Evolutionary conservation across 83 land plant genomes (phyloP), one percentile per base, ranked within the genome.

Genomic region (Thuja plicata): DNA sequence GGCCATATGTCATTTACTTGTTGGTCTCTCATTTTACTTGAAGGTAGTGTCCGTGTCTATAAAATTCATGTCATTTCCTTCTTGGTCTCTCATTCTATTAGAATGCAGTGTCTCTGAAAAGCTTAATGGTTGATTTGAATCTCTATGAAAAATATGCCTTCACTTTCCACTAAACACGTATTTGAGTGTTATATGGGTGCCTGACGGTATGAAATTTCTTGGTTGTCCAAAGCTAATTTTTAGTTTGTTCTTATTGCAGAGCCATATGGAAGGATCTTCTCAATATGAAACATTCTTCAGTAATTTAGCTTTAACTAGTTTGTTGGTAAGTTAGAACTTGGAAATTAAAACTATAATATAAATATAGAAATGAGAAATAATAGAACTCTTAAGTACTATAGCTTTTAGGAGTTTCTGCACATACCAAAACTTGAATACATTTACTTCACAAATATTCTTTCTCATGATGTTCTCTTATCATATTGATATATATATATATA

Each of bases 1-100:
- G 99, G 91, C 96, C 41, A 27, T 92, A 77, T 95, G 99, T 87
- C 92, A 94, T 71, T 89, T 98, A 40, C 92, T 97, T 87, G 99
- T 98, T 60, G 92, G 98, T 43, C 91, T 96, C 85, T 92, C 99
- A 70, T 98, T 97, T 88, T 98, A 89, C 89, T 54, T 95, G 82
- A 91, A 97, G 96, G 99, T 95, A 85, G 38, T 50, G n/a, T n/a
- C n/a, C n/a, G n/a, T n/a, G n/a, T n/a, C n/a, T n/a, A n/a, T n/a
- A n/a, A n/a, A n/a, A n/a, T n/a, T n/a, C n/a, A n/a, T n/a, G n/a
- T n/a, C n/a, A n/a, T n/a, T n/a, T n/a, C n/a, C n/a, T n/a, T n/a
- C n/a, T n/a, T n/a, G n/a, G n/a, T n/a, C n/a, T n/a, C n/a, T n/a
- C n/a, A n/a, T n/a, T n/a, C n/a, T n/a, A n/a, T n/a, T n/a, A n/a